Evolutionary conservation across 306 rosid species (phyloP).

Genomic region (Castanea sativa): DNA sequence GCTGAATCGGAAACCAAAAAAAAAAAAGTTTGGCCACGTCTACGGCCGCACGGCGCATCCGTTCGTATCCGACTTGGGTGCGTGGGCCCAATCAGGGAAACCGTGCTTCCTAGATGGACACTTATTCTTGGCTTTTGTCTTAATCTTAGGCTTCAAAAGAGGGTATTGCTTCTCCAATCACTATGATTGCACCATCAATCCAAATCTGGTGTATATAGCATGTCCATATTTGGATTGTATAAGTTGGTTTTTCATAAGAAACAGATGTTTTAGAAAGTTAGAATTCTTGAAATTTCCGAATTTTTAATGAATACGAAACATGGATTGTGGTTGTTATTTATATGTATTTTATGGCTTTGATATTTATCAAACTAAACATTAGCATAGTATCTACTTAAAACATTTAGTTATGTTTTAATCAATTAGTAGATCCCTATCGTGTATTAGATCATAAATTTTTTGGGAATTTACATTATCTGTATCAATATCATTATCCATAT

Average conservation of each 20-base stretch:
- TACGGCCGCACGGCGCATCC: accelerated
- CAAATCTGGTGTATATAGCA: not conserved
- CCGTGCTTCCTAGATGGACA: too few species aligned
- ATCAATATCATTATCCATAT: not conserved
- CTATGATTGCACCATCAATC: too few species aligned
- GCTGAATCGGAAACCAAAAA: accelerated
- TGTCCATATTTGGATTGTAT: not conserved
- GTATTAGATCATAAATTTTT: not conserved
- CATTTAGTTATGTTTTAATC: not conserved
- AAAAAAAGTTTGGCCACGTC: too few species aligned
- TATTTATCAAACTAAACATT: not conserved
- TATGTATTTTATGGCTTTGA: not conserved
- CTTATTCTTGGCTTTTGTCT: too few species aligned
- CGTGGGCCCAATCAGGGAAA: accelerated
- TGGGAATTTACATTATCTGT: not conserved
- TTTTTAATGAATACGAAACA: not conserved
- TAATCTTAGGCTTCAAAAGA: too few species aligned
- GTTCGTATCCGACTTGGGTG: too few species aligned
- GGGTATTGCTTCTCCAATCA: too few species aligned
- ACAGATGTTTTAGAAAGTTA: not conserved
- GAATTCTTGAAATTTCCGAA: not conserved
- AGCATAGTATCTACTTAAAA: not conserved
- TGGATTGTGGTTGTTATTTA: not conserved
- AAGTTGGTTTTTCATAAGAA: not conserved
- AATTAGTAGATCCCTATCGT: not conserved